Evolutionary conservation across 2,329 filamentous ascomycete species (phyloP).

Genomic region (Monosporascus sp.): DNA sequence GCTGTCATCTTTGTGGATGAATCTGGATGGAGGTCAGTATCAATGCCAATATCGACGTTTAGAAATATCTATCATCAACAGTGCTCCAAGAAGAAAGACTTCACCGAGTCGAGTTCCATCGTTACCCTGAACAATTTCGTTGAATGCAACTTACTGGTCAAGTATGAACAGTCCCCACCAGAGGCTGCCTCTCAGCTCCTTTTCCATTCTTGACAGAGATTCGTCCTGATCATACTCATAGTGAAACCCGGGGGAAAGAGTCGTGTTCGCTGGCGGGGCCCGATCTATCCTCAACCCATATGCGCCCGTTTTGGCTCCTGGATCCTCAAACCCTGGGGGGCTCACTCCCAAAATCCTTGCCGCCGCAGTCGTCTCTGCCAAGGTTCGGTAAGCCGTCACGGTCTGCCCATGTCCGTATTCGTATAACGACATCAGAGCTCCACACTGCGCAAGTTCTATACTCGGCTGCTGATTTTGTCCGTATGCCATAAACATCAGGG

Average conservation of each 20-base stretch:
- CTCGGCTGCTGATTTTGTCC: conserved; percentile 24
- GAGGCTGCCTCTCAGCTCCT: conserved; percentile 34
- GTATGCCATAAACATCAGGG: conserved; percentile 28
- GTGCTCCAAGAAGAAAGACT: no score
- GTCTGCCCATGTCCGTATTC: conserved; percentile 40
- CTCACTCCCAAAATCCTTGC: conserved; percentile 29
- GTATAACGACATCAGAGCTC: conserved; percentile 35
- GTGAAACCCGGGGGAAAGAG: no score
- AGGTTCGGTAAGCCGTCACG: conserved; percentile 35
- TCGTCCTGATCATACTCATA: background rate
- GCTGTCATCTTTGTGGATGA: conserved; percentile 25
- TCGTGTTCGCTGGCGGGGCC: no score
- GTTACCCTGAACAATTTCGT: background rate
- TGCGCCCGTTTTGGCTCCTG: conserved; percentile 17
- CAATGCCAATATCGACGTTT: background rate
- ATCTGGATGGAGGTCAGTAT: conserved; percentile 16
- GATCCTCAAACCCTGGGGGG: conserved; percentile 29
- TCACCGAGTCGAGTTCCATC: no score
- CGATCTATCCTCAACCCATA: no score
- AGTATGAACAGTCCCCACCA: conserved; percentile 41
- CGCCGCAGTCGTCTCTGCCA: conserved; percentile 34
- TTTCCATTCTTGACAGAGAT: conserved; percentile 15
- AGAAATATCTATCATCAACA: no score
- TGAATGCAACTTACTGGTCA: conserved; percentile 30
- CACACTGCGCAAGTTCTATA: conserved; percentile 36